These are phyloP conservation scores for Pyrenophora seminiperda DNA, from an alignment of 2,329 filamentous ascomycete species.

Conservation along the genomic window DNA sequence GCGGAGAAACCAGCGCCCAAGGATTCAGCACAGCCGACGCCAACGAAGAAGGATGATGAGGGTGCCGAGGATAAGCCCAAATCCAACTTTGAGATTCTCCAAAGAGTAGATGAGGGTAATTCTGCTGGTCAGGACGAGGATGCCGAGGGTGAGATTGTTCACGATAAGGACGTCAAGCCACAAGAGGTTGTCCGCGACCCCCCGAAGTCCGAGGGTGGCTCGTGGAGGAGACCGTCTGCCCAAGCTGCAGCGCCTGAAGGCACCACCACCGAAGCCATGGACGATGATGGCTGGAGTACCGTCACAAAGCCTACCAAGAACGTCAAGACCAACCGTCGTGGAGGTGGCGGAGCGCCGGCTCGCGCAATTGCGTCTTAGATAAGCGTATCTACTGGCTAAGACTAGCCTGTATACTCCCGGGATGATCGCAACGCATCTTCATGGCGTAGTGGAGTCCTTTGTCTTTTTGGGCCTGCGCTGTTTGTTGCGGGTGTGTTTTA, in stretches of 20 bases:
- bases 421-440: constrained; percentile 36
- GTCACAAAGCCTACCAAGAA: constrained; percentile 55
- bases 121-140: constrained; percentile 52
- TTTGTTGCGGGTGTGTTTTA: constrained; percentile 33
- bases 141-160: constrained; percentile 57
- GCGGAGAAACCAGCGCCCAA: constrained; percentile 62
- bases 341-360: constrained; percentile 45
- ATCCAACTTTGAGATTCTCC: constrained; percentile 62
- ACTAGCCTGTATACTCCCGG: constrained; percentile 14
- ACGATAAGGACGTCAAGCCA: constrained; percentile 61
- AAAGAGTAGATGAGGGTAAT: constrained; percentile 48
- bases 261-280: constrained; percentile 53
- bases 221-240: constrained; percentile 49
- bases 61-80: constrained; percentile 52
- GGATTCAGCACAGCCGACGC: constrained; percentile 50
- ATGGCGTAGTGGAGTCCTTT: constrained; percentile 34
- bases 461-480: constrained; percentile 25
- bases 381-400: constrained; percentile 13
- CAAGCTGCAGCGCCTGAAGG: constrained; percentile 40
- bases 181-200: constrained; percentile 59
- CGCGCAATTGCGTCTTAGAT: constrained; percentile 56
- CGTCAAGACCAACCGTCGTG: constrained; percentile 45
- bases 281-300: constrained; percentile 61
- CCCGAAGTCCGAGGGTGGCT: constrained; percentile 45
- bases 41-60: constrained; percentile 45